These are phyloP conservation scores for Austroboletus niveus DNA, from an alignment of 1,284 basidiomycete genomes.

Conservation along the genomic window DNA sequence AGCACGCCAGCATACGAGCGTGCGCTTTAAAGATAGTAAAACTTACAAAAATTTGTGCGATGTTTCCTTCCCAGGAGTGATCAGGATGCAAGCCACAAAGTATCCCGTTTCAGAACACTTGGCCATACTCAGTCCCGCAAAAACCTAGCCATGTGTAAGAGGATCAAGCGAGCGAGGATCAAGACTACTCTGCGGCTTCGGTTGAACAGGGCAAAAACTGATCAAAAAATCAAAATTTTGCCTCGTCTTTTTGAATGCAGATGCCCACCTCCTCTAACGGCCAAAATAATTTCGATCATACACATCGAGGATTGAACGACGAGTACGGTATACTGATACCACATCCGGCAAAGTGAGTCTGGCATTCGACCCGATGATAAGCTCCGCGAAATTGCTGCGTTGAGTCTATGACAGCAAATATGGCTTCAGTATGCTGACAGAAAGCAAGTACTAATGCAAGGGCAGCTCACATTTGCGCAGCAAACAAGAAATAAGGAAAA, in stretches of 20 bases:
- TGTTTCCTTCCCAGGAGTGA: background rate
- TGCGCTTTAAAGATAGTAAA: background rate
- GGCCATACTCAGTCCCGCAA: background rate
- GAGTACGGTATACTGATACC: slow-evolving; percentile 13
- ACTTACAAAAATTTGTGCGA: background rate
- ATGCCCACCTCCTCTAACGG: slow-evolving; percentile 20
- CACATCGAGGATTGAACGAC: slow-evolving; percentile 4
- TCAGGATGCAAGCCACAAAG: slow-evolving; percentile 15
- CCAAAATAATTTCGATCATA: slow-evolving; percentile 14
- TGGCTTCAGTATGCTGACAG: background rate
- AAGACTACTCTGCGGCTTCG: slow-evolving; percentile 11
- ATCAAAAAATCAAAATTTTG: background rate
- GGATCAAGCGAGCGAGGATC: slow-evolving; percentile 12
- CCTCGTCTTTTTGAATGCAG: no score
- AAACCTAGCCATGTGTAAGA: slow-evolving; percentile 4
- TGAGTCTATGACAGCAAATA: slow-evolving; percentile 8
- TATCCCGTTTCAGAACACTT: background rate
- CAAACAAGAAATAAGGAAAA: slow-evolving; percentile 18
- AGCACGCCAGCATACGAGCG: background rate
- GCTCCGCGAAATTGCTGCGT: slow-evolving; percentile 7
- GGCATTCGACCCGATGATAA: slow-evolving; percentile 14
- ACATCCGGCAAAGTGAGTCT: slow-evolving; percentile 8
- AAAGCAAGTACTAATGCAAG: no score
- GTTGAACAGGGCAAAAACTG: slow-evolving; percentile 27
- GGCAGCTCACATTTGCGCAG: slow-evolving; percentile 14